Base-by-base conservation (phyloP, 495 filamentous ascomycete species). In the Penicillium pancosmium region DNA sequence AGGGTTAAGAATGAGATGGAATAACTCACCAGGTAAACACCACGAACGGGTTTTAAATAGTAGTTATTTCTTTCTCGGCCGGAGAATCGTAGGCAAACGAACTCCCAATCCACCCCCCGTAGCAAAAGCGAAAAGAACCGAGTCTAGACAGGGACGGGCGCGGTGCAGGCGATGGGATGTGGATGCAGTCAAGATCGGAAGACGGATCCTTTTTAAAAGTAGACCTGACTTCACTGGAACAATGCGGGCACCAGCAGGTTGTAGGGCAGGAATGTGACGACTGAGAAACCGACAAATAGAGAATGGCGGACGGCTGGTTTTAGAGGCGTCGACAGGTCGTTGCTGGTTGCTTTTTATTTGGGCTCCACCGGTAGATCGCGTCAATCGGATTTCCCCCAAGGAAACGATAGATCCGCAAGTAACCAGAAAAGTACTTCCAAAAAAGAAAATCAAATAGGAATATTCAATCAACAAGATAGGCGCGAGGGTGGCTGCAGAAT, bases 231-330 rank as follows among this genome's bases (percentile, higher is more conserved):
- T 57, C 63, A 70, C 71, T 70, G 73, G 66, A 69, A 66, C 60
- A 68, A 57, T 66, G 72, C 70, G 61, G 69, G 62, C 53, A 43
- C 54, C 65, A 67, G 62, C 63, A 70, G 72, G 68, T 67, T 64
- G 67, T 78, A 78, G 71, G 73, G 75, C 72, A 77, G 71, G 75
- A 78, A 78, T 78, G 75, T 73, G 69, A 75, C 56, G 64, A 68
- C 66, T 67, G 64, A 68, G 58, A 55, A 53, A 62, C 65, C 68
- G 55, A 66, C 46, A 67, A 71, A 66, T 63, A 52, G 48, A 55
- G 46, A 62, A 48, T 50, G 57, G 48, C 23, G 34, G 52, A 50
- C 41, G 44, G 8, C 16, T 44, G 52, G 51, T 53, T 36, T 48
- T 59, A 50, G 52, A 63, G 54, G 51, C 34, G 56, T 68, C 54